Evolutionary conservation across 1,284 basidiomycete genomes (phyloP), one percentile per base, ranked within the genome.

Genomic region (Papiliotrema fonsecae): DNA sequence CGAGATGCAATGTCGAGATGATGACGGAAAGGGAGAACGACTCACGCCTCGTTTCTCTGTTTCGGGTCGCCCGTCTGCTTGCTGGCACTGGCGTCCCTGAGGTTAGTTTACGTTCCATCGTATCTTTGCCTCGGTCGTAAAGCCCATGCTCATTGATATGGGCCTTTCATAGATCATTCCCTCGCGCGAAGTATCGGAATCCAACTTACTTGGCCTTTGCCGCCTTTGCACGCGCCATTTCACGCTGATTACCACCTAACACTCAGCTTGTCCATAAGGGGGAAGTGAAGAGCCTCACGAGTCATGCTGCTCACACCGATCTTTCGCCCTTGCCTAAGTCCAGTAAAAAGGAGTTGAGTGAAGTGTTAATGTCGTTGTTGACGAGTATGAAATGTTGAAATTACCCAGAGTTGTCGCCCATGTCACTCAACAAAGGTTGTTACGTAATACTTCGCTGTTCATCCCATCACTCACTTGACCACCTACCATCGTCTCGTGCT

Each of bases 11-110:
- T 28, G n/a, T 40, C 13, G 13, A 30, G 25, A 4, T 31, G 13
- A 19, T 26, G 24, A 31, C 6, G n/a, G 16, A 24, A 14, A 19
- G 5, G n/a, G 28, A 14, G 30, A 16, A 13, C n/a, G 21, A 55
- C 53, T 40, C 46, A 55, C 54, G 50, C 46, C 40, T 55, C 54
- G 18, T 45, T 52, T 35, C 54, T 19, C 13, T 25, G n/a, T 28
- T 45, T 45, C 14, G 39, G 35, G 31, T 49, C 45, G 4, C 53
- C 53, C 14, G 39, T 41, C 34, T 48, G 37, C 46, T 55, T 55
- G 16, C 22, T 47, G 10, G 7, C 45, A 6, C 40, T 21, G 0
- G 27, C 31, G 7, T 31, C 31, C 25, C 50, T 51, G 19, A 26
- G 25, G 24, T 34, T 18, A 48, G 37, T 22, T 22, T 5, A 19